phyloP scores from a whole-genome alignment of 306 rosid species.

The Malus sylvestris region DNA sequence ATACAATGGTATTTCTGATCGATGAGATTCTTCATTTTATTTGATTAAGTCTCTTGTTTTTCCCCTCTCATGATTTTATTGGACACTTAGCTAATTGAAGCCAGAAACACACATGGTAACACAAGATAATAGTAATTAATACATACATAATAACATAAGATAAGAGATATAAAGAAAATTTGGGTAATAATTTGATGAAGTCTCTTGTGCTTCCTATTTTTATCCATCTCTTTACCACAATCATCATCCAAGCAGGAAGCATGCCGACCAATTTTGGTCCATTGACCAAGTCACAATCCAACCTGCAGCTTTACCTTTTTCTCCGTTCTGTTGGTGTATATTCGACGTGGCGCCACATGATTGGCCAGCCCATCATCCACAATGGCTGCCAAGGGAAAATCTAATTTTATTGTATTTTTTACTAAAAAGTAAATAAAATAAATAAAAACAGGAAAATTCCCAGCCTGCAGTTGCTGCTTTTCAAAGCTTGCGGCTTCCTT shows the following conservation, averaged over 20 bases:
- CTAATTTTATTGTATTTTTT: not conserved
- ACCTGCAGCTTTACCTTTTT: not conserved
- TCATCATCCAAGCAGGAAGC: not conserved
- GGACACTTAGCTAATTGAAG: too few relatives aligned
- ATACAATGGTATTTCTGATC: too few relatives aligned
- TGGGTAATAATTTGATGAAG: too few relatives aligned
- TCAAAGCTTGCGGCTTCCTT: conserved; percentile 5
- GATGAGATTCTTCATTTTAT: too few relatives aligned
- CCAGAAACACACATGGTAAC: too few relatives aligned
- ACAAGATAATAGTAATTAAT: too few relatives aligned
- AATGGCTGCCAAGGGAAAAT: not conserved
- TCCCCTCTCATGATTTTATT: too few relatives aligned
- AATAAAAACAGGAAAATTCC: not conserved
- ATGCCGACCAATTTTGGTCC: not conserved
- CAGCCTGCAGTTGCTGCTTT: not conserved
- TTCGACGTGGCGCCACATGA: not conserved
- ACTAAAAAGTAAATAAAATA: not conserved
- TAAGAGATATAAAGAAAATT: too few relatives aligned
- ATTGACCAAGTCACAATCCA: conserved; percentile 35
- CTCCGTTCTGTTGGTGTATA: not conserved
- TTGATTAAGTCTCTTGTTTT: too few relatives aligned
- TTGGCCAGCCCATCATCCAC: not conserved
- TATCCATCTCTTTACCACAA: not conserved
- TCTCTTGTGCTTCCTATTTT: not conserved
- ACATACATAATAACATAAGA: too few relatives aligned